phyloP scores from a whole-genome alignment of 2,329 filamentous ascomycete genomes.

The Ceratocystiopsis minuta region DNA sequence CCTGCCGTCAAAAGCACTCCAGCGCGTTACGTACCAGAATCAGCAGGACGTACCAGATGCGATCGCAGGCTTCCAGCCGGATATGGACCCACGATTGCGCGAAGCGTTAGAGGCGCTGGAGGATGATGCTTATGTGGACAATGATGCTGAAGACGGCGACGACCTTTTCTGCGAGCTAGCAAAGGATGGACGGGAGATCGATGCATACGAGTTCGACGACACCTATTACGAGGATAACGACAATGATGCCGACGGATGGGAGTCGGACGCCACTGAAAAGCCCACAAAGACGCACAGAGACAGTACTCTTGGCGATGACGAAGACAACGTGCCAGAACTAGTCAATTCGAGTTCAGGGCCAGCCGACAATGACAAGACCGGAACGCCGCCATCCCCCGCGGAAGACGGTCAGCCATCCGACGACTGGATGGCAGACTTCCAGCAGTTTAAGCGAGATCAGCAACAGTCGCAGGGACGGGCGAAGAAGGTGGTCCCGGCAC shows the following conservation, averaged over 20 bases:
- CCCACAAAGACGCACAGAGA: slow-evolving; percentile 19
- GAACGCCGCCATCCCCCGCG: too few relatives aligned
- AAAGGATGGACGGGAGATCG: slow-evolving; percentile 30
- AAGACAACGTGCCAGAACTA: background rate
- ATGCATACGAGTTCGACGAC: slow-evolving; percentile 60
- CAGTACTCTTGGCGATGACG: too few relatives aligned
- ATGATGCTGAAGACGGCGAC: slow-evolving; percentile 74
- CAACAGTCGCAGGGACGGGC: slow-evolving; percentile 13
- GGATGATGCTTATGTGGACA: slow-evolving; percentile 83
- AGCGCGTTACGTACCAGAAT: slow-evolving; percentile 66
- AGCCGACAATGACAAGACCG: background rate
- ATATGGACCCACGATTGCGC: slow-evolving; percentile 86
- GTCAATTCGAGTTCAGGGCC: background rate
- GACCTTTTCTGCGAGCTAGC: slow-evolving; percentile 52
- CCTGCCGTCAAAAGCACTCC: slow-evolving; percentile 62
- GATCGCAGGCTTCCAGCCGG: slow-evolving; percentile 85
- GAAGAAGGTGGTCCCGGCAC: slow-evolving; percentile 24
- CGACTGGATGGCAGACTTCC: slow-evolving; percentile 83
- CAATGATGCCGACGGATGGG: slow-evolving; percentile 70
- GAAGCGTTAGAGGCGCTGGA: slow-evolving; percentile 88
- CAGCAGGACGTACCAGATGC: slow-evolving; percentile 86
- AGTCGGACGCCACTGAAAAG: slow-evolving; percentile 82
- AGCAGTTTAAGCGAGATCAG: slow-evolving; percentile 73
- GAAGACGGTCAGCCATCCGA: slow-evolving; percentile 24
- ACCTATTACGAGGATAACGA: slow-evolving; percentile 34